Evolutionary conservation across 2,329 filamentous ascomycete genomes (phyloP), one percentile per base, ranked within the genome.

Genomic region (Fonsecaea pedrosoi): DNA sequence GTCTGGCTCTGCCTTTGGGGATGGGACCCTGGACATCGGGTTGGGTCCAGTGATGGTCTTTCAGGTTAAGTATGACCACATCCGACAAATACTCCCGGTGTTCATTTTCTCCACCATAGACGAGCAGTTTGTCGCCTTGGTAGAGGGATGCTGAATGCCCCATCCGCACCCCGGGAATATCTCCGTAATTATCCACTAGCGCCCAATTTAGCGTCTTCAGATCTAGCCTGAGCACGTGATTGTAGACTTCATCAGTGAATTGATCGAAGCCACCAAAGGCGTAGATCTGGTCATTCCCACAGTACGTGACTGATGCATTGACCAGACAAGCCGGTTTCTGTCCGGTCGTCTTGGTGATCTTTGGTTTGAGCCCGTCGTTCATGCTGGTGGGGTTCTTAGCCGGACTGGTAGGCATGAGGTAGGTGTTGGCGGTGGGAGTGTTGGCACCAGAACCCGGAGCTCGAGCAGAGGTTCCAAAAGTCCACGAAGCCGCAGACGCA

Each of bases 231-330:
- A 99, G 84, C 50, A 99, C 95, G 81, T 99, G 95, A 76, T 99
- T 99, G 81, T 99, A 99, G 18, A 99, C 90, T 82, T 99, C 95
- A 78, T 99, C 95, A 0, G 95, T 99, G 77, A 97, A 98, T 79
- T 98, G 94, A 77, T 99, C 95, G 76, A 99, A 99, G 18, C 95
- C 95, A 53, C 95, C 95, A 82, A 99, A 99, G 10, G 94, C 95
- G 79, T 96, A 98, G 74, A 99, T 98, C 79, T 95, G 89, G 77
- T 98, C 95, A 80, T 97, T 95, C 67, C 94, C 94, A 75, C 95
- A 97, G 78, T 97, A 97, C n/a, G 95, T 99, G 68, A 98, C 94
- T 0, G 95, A 98, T 60, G 95, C 95, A 83, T 99, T 99, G 72
- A 99, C 94, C 58, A 99, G 85, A 76, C 94, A 98, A 40, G 95